Conservation (phyloP, 176 grass and related monocot species). For the Stipa capillata region DNA sequence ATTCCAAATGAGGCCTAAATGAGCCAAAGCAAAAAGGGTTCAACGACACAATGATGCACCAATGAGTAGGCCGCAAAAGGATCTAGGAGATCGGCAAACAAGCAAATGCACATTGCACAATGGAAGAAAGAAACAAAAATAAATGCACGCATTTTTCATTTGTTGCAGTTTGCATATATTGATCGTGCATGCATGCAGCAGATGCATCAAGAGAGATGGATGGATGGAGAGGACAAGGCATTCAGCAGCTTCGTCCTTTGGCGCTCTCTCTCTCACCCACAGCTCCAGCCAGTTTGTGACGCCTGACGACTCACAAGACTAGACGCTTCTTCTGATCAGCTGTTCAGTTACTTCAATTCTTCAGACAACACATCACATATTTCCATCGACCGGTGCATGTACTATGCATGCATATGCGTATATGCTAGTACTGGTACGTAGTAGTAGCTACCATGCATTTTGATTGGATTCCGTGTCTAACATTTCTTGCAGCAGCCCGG, state of each 20-base stretch:
- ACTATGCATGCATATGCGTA: background rate
- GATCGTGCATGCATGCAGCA: background rate
- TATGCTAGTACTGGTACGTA: background rate
- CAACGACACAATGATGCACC: slow-evolving; percentile 14
- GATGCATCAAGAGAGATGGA: background rate
- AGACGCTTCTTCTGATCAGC: background rate
- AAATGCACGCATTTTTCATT: background rate
- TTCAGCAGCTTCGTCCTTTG: background rate
- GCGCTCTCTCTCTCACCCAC: background rate
- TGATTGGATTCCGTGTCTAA: slow-evolving; percentile 31
- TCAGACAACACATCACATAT: slow-evolving; percentile 20
- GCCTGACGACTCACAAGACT: slow-evolving; percentile 34
- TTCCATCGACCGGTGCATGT: background rate
- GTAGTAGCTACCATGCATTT: background rate
- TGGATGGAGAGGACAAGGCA: slow-evolving; percentile 22
- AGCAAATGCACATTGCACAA: background rate
- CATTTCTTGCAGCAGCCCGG: slow-evolving; percentile 27
- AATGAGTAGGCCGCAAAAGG: slow-evolving; percentile 21
- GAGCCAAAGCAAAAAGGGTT: too few relatives aligned
- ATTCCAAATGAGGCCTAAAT: too few relatives aligned
- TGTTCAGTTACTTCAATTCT: background rate
- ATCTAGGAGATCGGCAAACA: background rate
- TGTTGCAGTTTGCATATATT: background rate
- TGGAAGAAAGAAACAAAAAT: background rate
- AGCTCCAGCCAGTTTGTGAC: slow-evolving; percentile 56